Percentiles rank a stretch among this genome's conserved stretches.
Evolutionary conservation across 2,329 filamentous ascomycete genomes (phyloP).

Genomic region (Penicillium sp.): DNA sequence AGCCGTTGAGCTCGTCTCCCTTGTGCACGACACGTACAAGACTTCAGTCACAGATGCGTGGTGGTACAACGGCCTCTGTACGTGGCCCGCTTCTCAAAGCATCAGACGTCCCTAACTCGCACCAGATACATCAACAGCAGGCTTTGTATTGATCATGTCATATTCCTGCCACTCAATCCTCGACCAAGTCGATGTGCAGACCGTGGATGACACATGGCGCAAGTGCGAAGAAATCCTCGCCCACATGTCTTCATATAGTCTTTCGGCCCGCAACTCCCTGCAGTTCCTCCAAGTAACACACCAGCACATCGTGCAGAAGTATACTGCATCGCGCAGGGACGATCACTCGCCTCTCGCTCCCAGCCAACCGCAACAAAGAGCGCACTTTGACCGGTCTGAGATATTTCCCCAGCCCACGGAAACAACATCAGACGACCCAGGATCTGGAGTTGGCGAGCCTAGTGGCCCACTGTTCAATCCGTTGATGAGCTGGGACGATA

Average conservation of each 20-base stretch:
- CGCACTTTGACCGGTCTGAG: constrained; percentile 3
- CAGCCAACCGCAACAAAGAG: constrained; percentile 10
- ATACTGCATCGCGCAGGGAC: constrained; percentile 15
- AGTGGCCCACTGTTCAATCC: constrained; percentile 10
- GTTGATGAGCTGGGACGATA: constrained; percentile 22
- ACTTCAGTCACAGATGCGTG: constrained; percentile 31
- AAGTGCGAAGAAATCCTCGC: constrained; percentile 29
- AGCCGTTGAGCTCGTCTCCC: constrained; percentile 31
- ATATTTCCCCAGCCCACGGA: not conserved
- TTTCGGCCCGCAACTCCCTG: constrained; percentile 31
- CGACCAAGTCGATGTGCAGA: constrained; percentile 15
- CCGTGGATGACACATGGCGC: constrained; percentile 25
- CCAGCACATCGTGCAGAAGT: constrained; percentile 22
- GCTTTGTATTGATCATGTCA: constrained; percentile 34
- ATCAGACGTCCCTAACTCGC: not conserved
- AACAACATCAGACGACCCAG: not conserved
- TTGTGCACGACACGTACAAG: constrained; percentile 30
- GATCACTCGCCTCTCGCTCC: not conserved
- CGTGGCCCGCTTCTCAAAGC: constrained; percentile 4
- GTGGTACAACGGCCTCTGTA: constrained; percentile 45
- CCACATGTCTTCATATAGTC: constrained; percentile 30
- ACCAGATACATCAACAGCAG: constrained; percentile 32
- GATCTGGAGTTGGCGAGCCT: not conserved
- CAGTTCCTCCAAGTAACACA: constrained; percentile 28
- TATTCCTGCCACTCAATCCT: constrained; percentile 24